Evolutionary conservation across 257 asterid species (phyloP), one percentile per base, ranked within the genome.

Genomic region (Nemophila menziesii): DNA sequence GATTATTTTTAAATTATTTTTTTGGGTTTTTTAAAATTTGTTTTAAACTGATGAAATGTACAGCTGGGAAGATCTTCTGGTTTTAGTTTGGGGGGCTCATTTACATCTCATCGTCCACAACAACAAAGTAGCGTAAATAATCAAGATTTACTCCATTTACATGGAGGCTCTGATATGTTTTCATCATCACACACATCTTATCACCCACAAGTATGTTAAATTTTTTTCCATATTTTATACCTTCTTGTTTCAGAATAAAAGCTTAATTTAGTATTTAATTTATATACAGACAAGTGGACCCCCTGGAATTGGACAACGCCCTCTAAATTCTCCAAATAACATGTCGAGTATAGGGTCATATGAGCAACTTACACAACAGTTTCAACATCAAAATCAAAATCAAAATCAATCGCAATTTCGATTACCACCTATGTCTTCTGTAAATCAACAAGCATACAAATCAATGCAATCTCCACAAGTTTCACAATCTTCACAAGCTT

Each of bases 31-130:
- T n/a, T n/a, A n/a, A 29, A 29, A 29, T 2, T 29, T 24, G 33
- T 9, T 13, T 7, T 29, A 1, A 7, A 7, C 36, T 58, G 37
- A 57, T 69, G 58, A 34, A 22, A 55, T 56, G 42, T 66, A 52
- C 77, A 90, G 99, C 77, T 90, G 82, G 99, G 94, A 38, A 76
- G 94, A 47, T 85, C 99, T 49, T 48, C 93, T 70, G 92, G 99
- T 69, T 86, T 79, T 68, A 85, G 70, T 64, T 58, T 85, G 60
- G 96, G 99, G 67, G 82, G 87, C 44, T 63, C 92, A 39, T 90
- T 67, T 63, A 63, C 96, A 34, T 65, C 99, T 22, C 94, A 79
- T 56, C 83, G 96, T 42, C 85, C 90, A 47, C 98, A 80, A 55
- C 96, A 75, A 72, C 97, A 80, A 12, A 85, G 27, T 89, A 80